Evolutionary conservation across 768 basidiomycete species (phyloP).

Genomic region (Candolleomyces efflorescens): DNA sequence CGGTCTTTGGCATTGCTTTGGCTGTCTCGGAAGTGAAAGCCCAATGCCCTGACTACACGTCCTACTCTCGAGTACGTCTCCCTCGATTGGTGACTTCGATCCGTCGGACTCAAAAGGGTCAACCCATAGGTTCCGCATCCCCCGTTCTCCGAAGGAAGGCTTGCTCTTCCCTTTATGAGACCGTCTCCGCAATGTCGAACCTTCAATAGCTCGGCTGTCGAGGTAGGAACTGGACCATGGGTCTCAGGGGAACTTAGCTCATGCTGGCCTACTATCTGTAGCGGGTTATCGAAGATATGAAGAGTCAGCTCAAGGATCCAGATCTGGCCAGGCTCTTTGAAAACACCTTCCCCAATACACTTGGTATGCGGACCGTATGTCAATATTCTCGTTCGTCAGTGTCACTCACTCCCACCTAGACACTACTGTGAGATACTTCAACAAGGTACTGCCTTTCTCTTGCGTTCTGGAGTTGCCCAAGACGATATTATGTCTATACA

Average conservation of each 20-base stretch:
- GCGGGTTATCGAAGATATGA: conserved; percentile 78
- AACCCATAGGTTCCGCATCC: conserved; percentile 51
- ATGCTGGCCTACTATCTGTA: conserved; percentile 19
- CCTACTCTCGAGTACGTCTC: conserved; percentile 46
- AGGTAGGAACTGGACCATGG: conserved; percentile 36
- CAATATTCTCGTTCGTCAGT: background rate
- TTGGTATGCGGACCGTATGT: conserved; percentile 38
- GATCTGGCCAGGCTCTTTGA: conserved; percentile 77
- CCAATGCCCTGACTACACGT: conserved; percentile 60
- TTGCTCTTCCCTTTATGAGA: conserved; percentile 69
- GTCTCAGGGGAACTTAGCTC: background rate
- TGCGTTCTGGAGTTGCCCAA: background rate
- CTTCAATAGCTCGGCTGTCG: conserved; percentile 71
- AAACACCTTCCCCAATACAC: conserved; percentile 79
- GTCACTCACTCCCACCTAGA: conserved; percentile 34
- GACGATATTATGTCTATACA: background rate
- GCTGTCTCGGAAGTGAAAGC: conserved; percentile 22
- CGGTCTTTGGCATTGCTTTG: conserved; percentile 19
- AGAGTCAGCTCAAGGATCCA: conserved; percentile 63
- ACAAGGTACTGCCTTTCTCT: conserved; percentile 34
- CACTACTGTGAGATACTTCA: conserved; percentile 77
- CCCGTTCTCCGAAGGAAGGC: conserved; percentile 51
- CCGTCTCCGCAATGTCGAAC: conserved; percentile 67
- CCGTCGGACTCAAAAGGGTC: conserved; percentile 1
- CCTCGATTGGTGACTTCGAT: background rate